Evolutionary conservation across 2,329 filamentous ascomycete species (phyloP).

Genomic region (Herpotrichia juniperi): DNA sequence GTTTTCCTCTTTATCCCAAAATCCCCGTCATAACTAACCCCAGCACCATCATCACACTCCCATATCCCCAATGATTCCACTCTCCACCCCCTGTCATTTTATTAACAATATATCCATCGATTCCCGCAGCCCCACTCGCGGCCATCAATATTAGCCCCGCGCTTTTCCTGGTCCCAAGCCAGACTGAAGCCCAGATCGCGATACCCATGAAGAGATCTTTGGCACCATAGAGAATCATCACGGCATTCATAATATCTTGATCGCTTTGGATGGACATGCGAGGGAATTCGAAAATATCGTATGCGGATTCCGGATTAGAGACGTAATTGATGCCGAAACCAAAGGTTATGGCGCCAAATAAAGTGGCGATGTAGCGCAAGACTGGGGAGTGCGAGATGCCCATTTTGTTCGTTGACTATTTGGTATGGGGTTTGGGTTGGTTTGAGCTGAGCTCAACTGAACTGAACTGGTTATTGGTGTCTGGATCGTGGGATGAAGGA

Average conservation of each 20-base stretch:
- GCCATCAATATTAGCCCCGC: conserved; percentile 53
- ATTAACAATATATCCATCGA: conserved; percentile 54
- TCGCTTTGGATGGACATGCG: conserved; percentile 34
- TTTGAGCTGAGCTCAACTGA: not conserved
- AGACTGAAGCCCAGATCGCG: conserved; percentile 46
- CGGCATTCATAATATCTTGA: conserved; percentile 48
- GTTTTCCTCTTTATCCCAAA: conserved; percentile 15
- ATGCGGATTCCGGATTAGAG: conserved; percentile 41
- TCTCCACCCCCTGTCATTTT: conserved; percentile 48
- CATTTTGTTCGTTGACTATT: conserved; percentile 9
- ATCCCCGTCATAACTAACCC: conserved; percentile 42
- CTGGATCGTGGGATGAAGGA: too few species aligned
- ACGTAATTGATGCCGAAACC: conserved; percentile 51
- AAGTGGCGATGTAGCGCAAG: conserved; percentile 19
- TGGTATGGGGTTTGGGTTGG: not conserved
- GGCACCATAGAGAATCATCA: conserved; percentile 56
- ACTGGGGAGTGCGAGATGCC: conserved; percentile 10
- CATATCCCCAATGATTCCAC: conserved; percentile 59
- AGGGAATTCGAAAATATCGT: conserved; percentile 47
- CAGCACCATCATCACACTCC: conserved; percentile 42
- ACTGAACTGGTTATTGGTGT: too few species aligned
- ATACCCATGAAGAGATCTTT: conserved; percentile 59
- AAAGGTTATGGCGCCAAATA: conserved; percentile 37
- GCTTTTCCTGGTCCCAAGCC: conserved; percentile 46
- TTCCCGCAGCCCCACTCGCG: conserved; percentile 50